A percentile compares a stretch with the other conserved stretches of the same genome.
These are phyloP conservation scores for Coemansia sp. DNA, from an alignment of 192 early-diverging fungal species.

Conservation along the genomic window DNA sequence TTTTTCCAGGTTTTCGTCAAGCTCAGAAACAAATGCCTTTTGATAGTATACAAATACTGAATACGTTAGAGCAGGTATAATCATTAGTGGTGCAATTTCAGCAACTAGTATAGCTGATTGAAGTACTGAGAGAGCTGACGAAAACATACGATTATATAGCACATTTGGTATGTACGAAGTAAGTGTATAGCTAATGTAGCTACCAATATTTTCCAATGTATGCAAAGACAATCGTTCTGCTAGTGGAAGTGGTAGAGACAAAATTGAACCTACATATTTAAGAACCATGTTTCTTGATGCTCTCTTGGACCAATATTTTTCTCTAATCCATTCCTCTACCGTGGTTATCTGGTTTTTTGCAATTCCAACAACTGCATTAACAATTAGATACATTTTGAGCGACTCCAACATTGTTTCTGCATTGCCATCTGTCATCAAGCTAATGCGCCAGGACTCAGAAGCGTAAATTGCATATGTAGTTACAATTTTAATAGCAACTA, in stretches of 20 bases:
- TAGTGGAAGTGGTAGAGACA: not conserved
- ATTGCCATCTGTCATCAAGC: not conserved
- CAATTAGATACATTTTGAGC: not conserved
- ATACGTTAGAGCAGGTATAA: no score
- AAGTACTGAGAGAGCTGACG: not conserved
- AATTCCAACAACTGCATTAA: not conserved
- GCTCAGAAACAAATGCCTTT: no score
- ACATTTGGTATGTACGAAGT: not conserved
- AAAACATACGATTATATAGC: not conserved
- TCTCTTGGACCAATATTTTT: not conserved
- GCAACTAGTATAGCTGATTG: no score
- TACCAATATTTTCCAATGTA: not conserved
- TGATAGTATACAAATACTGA: no score
- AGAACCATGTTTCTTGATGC: not conserved
- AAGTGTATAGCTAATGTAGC: not conserved
- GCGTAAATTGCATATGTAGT: not conserved
- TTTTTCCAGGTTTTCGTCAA: no score
- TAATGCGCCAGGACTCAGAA: not conserved
- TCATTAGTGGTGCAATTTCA: no score
- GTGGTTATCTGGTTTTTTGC: not conserved
- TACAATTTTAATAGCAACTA: not conserved
- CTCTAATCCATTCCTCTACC: not conserved
- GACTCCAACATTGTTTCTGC: not conserved
- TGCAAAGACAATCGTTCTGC: not conserved
- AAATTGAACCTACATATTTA: not conserved